Conservation (phyloP, 345 rosid species). For the Rhodomyrtus tomentosa region DNA sequence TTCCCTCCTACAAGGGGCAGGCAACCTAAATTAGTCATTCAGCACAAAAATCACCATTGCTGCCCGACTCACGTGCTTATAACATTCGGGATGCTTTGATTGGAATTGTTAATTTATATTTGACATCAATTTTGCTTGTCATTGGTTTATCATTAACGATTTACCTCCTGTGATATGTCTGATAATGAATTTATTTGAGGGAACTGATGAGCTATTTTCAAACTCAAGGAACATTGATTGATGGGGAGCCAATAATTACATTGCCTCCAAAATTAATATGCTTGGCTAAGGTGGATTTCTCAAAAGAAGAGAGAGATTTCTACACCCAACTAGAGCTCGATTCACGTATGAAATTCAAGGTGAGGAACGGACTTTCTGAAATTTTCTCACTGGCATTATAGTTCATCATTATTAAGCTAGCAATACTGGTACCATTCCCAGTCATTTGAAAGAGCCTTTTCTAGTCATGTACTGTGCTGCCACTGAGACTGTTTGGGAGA, state of each 20-base stretch:
- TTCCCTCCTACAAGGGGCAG: background rate
- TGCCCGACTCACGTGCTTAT: background rate
- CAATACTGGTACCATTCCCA: background rate
- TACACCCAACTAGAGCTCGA: slow-evolving; percentile 69
- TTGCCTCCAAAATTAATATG: slow-evolving; percentile 66
- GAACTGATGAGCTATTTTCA: background rate
- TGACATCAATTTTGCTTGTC: background rate
- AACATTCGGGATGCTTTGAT: background rate
- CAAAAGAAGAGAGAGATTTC: slow-evolving; percentile 76
- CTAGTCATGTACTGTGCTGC: background rate
- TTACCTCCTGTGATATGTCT: background rate
- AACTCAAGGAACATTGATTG: slow-evolving; percentile 60
- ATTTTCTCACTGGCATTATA: background rate
- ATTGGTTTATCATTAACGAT: background rate
- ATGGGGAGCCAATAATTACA: slow-evolving; percentile 78
- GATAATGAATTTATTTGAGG: background rate
- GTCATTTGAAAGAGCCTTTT: background rate
- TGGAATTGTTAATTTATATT: background rate
- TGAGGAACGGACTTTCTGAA: background rate
- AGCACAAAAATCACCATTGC: background rate
- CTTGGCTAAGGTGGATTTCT: slow-evolving; percentile 66
- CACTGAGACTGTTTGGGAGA: background rate
- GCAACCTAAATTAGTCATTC: background rate
- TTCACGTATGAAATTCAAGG: slow-evolving; percentile 85
- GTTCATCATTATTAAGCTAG: background rate